Conservation (phyloP, 306 rosid genomes). For the Begonia peltatifolia region DNA sequence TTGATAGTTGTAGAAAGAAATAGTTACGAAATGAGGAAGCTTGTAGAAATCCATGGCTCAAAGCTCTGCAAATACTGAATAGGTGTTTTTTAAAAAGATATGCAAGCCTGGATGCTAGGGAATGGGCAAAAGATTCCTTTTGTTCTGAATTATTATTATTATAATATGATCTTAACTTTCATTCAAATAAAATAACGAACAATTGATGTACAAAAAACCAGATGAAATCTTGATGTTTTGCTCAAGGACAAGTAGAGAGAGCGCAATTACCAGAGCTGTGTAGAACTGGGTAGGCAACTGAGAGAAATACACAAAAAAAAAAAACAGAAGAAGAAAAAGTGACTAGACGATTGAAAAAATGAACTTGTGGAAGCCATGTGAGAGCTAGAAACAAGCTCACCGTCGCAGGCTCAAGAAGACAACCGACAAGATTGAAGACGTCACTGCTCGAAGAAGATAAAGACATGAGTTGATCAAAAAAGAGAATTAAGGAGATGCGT, state of each 20-base stretch:
- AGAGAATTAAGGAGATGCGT: not conserved
- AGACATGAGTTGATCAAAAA: not conserved
- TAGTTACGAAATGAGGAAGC: too few relatives aligned
- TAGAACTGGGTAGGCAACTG: slow-evolving; percentile 93
- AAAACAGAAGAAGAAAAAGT: not conserved
- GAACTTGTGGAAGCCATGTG: not conserved
- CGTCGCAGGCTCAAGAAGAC: slow-evolving; percentile 87
- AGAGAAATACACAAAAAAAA: slow-evolving; percentile 14
- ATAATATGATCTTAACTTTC: too few relatives aligned
- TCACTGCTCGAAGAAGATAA: slow-evolving; percentile 35
- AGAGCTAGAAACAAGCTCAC: slow-evolving; percentile 25
- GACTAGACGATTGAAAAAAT: not conserved
- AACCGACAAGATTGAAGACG: slow-evolving; percentile 63
- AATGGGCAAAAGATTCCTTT: too few relatives aligned
- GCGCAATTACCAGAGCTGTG: slow-evolving; percentile 70
- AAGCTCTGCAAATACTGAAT: too few relatives aligned
- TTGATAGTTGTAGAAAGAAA: too few relatives aligned
- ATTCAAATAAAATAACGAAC: too few relatives aligned
- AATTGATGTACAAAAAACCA: too few relatives aligned
- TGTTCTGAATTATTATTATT: too few relatives aligned
- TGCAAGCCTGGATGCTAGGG: too few relatives aligned
- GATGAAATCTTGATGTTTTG: too few relatives aligned
- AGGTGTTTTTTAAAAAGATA: too few relatives aligned
- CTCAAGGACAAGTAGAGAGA: not conserved
- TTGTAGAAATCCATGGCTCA: too few relatives aligned